phyloP scores from a whole-genome alignment of 371 early-diverging fungal genomes.

The Thermomucor indicae-seudaticae region DNA sequence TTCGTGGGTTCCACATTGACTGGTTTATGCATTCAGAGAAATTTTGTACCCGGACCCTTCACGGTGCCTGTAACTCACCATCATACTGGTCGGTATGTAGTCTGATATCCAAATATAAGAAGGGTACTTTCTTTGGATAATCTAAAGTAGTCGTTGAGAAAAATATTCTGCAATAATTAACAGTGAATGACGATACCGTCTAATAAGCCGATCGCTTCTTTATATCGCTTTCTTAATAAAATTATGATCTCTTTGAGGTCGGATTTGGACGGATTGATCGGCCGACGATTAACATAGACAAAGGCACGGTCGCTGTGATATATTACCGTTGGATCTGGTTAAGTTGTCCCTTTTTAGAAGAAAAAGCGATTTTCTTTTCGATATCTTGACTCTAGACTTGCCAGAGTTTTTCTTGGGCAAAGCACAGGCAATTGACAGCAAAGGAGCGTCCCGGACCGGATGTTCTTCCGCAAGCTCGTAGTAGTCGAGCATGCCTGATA shows the following conservation, averaged over 20 bases:
- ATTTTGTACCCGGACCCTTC: not conserved
- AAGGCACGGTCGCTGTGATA: constrained; percentile 34
- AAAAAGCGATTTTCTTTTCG: not conserved
- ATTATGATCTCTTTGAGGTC: constrained; percentile 31
- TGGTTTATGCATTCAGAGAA: not conserved
- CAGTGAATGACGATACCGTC: constrained; percentile 4
- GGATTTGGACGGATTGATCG: constrained; percentile 29
- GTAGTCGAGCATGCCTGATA: constrained; percentile 16
- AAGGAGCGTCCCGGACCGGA: no score
- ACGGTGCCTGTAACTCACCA: constrained; percentile 19
- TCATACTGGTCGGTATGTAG: constrained; percentile 25
- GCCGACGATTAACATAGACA: constrained; percentile 36
- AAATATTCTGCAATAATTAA: not conserved
- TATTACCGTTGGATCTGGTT: constrained; percentile 20
- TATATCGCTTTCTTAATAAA: constrained; percentile 17
- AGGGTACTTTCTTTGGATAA: constrained; percentile 22
- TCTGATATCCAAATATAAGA: constrained; percentile 32
- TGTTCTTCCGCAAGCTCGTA: not conserved
- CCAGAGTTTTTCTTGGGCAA: constrained; percentile 24
- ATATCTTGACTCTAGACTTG: constrained; percentile 15
- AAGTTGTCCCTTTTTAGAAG: not conserved
- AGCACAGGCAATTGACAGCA: constrained; percentile 10
- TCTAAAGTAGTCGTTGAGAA: constrained; percentile 4
- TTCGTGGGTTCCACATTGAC: constrained; percentile 46
- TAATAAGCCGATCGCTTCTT: constrained; percentile 6